Conservation (phyloP, 2,329 filamentous ascomycete species). For the Calonectria honghensis region DNA sequence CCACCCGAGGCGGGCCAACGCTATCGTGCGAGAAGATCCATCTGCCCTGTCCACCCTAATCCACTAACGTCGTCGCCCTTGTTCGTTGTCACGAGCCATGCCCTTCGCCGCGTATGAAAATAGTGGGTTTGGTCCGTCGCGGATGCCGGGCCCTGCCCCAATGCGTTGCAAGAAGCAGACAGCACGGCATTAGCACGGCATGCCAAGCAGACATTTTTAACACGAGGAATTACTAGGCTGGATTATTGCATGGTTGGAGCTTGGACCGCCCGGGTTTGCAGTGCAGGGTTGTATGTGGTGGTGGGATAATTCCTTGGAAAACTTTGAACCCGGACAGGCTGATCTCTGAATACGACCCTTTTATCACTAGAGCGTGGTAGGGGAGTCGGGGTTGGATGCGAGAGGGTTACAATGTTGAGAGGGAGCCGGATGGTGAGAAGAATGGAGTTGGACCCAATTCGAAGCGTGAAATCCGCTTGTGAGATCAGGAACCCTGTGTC, state of each 20-base stretch:
- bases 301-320: slow-evolving; percentile 45
- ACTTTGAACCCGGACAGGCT: slow-evolving; percentile 35
- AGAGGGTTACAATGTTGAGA: slow-evolving; percentile 35
- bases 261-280: slow-evolving; percentile 37
- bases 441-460: slow-evolving; percentile 23
- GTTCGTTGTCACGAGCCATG: slow-evolving; percentile 34
- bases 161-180: slow-evolving; percentile 16
- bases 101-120: slow-evolving; percentile 29
- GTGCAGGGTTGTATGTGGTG: slow-evolving; percentile 46
- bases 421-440: slow-evolving; percentile 21
- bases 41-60: slow-evolving; percentile 32
- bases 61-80: slow-evolving; percentile 41
- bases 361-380: slow-evolving; percentile 40
- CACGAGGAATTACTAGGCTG: slow-evolving; percentile 47
- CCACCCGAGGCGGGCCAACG: slow-evolving; percentile 32
- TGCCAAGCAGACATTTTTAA: slow-evolving; percentile 44
- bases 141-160: slow-evolving; percentile 25
- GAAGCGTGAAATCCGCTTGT: slow-evolving; percentile 4
- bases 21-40: slow-evolving; percentile 31
- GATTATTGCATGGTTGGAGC: slow-evolving; percentile 43
- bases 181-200: slow-evolving; percentile 36
- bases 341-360: slow-evolving; percentile 47
- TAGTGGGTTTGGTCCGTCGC: slow-evolving; percentile 22
- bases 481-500: slow-evolving; percentile 31
- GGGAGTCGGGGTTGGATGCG: slow-evolving; percentile 29